Evolutionary conservation across 176 grass and related monocot genomes (phyloP).

Genomic region (Eragrostis nindensis): DNA sequence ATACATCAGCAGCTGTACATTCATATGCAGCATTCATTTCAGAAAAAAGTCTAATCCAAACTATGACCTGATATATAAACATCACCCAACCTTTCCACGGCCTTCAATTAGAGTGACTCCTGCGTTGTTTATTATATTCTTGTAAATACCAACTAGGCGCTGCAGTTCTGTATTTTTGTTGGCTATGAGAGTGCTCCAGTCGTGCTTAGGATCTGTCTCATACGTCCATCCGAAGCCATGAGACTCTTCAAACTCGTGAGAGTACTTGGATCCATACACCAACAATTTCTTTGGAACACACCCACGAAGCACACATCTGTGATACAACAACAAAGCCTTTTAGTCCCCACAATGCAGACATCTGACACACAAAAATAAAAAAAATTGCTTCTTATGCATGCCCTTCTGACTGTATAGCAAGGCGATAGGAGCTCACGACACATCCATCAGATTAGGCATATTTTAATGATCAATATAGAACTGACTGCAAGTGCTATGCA

Average conservation of each 20-base stretch:
- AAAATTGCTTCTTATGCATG: neutral
- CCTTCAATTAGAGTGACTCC: slow-evolving; percentile 80
- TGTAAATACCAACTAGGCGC: slow-evolving; percentile 73
- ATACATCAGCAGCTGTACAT: slow-evolving; percentile 38
- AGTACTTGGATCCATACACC: slow-evolving; percentile 79
- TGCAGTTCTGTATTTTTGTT: slow-evolving; percentile 84
- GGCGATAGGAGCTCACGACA: neutral
- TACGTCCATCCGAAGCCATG: slow-evolving; percentile 83
- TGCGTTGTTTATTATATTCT: slow-evolving; percentile 68
- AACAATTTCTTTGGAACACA: slow-evolving; percentile 85
- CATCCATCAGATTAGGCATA: slow-evolving; percentile 13
- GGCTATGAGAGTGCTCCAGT: slow-evolving; percentile 77
- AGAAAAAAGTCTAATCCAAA: slow-evolving; percentile 28
- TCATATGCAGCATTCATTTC: slow-evolving; percentile 27
- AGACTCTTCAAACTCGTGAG: slow-evolving; percentile 78
- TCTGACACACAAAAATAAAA: slow-evolving; percentile 47
- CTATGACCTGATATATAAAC: slow-evolving; percentile 32
- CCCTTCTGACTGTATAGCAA: slow-evolving; percentile 4
- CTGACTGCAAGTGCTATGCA: slow-evolving; percentile 13
- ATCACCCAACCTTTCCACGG: slow-evolving; percentile 66
- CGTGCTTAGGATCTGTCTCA: slow-evolving; percentile 69
- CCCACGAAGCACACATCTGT: slow-evolving; percentile 79
- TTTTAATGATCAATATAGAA: neutral
- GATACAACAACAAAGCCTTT: slow-evolving; percentile 22
- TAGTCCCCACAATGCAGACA: slow-evolving; percentile 64